phyloP scores from a whole-genome alignment of 2,329 filamentous ascomycete genomes.

The Cercospora sp. region DNA sequence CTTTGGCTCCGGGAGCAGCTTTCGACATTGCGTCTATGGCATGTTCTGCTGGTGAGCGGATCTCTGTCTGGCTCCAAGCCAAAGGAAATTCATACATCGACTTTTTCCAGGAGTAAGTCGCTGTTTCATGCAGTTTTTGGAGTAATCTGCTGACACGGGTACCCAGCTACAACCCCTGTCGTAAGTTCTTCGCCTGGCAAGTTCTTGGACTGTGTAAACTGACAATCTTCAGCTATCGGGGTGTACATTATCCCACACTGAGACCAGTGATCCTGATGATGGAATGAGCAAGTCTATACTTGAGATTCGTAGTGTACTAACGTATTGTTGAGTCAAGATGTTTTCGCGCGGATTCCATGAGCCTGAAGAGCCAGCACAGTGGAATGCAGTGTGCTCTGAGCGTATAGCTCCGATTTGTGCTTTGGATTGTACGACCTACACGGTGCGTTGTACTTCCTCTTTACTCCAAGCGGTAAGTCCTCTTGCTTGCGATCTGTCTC shows the following conservation, averaged over 20 bases:
- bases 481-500: not conserved
- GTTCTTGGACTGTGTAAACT: not conserved
- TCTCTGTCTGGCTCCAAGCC: slow-evolving; percentile 23
- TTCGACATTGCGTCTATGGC: slow-evolving; percentile 22
- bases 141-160: not conserved
- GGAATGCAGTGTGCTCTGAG: not conserved
- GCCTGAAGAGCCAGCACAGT: not conserved
- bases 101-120: slow-evolving; percentile 29
- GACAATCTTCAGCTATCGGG: slow-evolving; percentile 9
- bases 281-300: not conserved
- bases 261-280: not conserved
- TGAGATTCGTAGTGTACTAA: not conserved
- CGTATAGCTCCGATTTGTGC: not conserved
- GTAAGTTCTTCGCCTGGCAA: not conserved
- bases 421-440: not conserved
- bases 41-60: slow-evolving; percentile 24
- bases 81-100: slow-evolving; percentile 20
- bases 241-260: slow-evolving; percentile 8
- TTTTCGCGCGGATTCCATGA: not conserved
- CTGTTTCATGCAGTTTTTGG: slow-evolving; percentile 18
- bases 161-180: slow-evolving; percentile 12
- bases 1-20: slow-evolving; percentile 22
- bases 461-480: not conserved
- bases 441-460: not conserved
- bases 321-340: not conserved